Base-by-base conservation (phyloP, 2,329 filamentous ascomycete genomes). In the Beauveria scarabaeidicola region DNA sequence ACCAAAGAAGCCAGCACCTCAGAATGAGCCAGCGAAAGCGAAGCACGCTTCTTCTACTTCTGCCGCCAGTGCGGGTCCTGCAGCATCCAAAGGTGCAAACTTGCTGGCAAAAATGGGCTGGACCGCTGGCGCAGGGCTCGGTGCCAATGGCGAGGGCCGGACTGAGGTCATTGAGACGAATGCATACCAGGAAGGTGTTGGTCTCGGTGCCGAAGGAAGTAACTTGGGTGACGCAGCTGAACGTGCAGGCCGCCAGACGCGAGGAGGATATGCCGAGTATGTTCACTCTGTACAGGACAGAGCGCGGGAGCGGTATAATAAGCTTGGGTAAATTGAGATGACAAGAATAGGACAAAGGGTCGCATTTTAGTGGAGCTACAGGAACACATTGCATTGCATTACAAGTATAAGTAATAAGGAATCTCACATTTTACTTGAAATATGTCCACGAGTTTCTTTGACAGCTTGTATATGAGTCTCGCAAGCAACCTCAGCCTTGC, bases 101-200 rank as follows among this genome's bases (percentile, higher is more conserved):
- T 78, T 90, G 67, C 75, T 90, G 43, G 83, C 84, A 43, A 90
- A 89, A 75, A 88, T 89, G 83, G 87, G 87, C 27, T 90, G 86
- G 86, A 83, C 75, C 23, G 76, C 79, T 1, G 87, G 87, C 9
- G 77, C 80, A 60, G 86, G 87, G 0, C 75, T 90, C 4, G 87
- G 87, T 2, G 84, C 81, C 0, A 78, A 81, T 50, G 84, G 83
- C 6, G 78, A 79, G 6, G 87, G 87, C 0, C 78, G 82, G 47
- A 87, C 82, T 0, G 81, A 86, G 54, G 84, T 83, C 4, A 82
- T 90, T 58, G 78, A 80, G 32, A 85, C 85, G 13, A 80, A 82
- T 56, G 79, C 85, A 9, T 90, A 90, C 69, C 78, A 82, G 21
- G 81, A 85, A 17, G 87, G 87, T 19, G 87, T 88, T 1, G 87